A percentile compares a stretch with the other conserved stretches of the same genome.
Conservation (phyloP, 2,329 filamentous ascomycete species). For the Chaetomium sp. region DNA sequence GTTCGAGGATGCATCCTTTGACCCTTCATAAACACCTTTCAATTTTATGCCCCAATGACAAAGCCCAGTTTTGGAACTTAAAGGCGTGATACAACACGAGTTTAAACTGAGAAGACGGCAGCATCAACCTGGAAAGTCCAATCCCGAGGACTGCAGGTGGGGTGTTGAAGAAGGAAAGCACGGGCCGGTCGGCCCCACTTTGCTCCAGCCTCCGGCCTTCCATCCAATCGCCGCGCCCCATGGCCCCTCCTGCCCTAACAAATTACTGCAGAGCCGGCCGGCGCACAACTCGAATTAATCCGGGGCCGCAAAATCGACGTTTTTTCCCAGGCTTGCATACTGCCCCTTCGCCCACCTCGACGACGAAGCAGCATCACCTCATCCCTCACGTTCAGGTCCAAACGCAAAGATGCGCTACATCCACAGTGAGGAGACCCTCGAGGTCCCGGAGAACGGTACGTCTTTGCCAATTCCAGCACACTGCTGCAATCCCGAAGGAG, state of each 20-base stretch:
- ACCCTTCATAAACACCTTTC: no score
- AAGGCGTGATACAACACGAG: no score
- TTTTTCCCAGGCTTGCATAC: slow-evolving; percentile 24
- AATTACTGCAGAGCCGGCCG: slow-evolving; percentile 15
- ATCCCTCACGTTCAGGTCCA: slow-evolving; percentile 36
- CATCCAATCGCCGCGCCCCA: slow-evolving; percentile 14
- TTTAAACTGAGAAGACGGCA: neutral
- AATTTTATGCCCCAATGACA: no score
- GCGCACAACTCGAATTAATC: slow-evolving; percentile 28
- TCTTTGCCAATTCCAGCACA: slow-evolving; percentile 30
- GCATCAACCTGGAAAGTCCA: neutral
- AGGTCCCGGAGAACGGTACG: slow-evolving; percentile 95
- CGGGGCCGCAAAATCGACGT: slow-evolving; percentile 25
- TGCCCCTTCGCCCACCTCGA: slow-evolving; percentile 25
- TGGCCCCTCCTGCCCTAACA: slow-evolving; percentile 20
- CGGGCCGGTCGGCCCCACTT: slow-evolving; percentile 12
- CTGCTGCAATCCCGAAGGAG: slow-evolving; percentile 1
- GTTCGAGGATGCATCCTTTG: no score
- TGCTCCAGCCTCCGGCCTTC: slow-evolving; percentile 11
- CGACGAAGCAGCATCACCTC: slow-evolving; percentile 23
- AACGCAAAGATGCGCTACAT: slow-evolving; percentile 98
- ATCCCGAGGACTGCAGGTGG: neutral
- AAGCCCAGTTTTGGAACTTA: no score
- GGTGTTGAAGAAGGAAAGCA: slow-evolving; percentile 1
- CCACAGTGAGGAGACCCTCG: slow-evolving; percentile 92